Conservation (phyloP, 163 green algal genomes). For the Dunaliella salina region DNA sequence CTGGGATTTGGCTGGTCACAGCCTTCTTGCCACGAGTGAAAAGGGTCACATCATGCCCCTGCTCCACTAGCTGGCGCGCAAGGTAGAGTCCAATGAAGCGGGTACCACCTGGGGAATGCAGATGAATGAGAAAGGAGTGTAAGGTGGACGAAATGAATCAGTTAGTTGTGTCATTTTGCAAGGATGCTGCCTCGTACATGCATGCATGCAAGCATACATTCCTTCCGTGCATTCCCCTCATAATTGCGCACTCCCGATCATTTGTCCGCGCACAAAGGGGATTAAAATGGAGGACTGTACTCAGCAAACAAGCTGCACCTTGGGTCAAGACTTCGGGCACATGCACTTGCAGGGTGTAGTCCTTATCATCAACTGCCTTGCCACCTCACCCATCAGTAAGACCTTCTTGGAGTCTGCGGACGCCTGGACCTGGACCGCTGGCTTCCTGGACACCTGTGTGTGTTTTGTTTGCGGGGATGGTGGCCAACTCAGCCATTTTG, state of each 20-base stretch:
- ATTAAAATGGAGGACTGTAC: too few species aligned
- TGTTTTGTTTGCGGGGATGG: background rate
- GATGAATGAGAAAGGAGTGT: too few species aligned
- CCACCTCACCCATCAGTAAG: slow-evolving; percentile 72
- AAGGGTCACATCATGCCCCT: slow-evolving; percentile 89
- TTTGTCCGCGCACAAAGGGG: too few species aligned
- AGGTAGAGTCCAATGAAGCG: slow-evolving; percentile 96
- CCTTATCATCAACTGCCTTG: background rate
- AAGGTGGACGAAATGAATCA: too few species aligned
- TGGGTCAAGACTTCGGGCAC: background rate
- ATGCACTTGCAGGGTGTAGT: background rate
- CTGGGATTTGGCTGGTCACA: slow-evolving; percentile 79
- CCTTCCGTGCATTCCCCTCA: too few species aligned
- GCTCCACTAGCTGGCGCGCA: slow-evolving; percentile 81
- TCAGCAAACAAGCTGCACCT: too few species aligned
- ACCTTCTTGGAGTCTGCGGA: slow-evolving; percentile 69
- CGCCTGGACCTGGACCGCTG: background rate
- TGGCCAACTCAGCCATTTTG: too few species aligned
- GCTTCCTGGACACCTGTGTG: background rate
- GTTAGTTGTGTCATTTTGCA: too few species aligned
- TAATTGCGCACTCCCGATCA: too few species aligned
- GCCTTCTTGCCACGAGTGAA: slow-evolving; percentile 89
- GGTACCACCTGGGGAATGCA: slow-evolving; percentile 68
- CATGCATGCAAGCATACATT: background rate
- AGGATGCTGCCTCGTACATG: background rate